These are phyloP conservation scores for Terfezia boudieri DNA, from an alignment of 495 filamentous ascomycete species.

Conservation along the genomic window DNA sequence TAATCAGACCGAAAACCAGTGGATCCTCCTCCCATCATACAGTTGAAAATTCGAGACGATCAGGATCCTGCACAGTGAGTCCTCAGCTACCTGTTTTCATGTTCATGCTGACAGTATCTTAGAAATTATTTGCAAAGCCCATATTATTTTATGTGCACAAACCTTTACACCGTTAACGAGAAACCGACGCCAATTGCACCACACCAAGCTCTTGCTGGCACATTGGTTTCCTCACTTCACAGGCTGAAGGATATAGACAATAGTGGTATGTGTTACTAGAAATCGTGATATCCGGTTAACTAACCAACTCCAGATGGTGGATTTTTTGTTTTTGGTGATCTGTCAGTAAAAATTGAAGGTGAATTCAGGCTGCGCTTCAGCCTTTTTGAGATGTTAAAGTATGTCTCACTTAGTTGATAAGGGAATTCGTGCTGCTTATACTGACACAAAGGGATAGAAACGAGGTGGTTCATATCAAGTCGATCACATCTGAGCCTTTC, in stretches of 20 bases:
- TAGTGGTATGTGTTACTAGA: conserved; percentile 29
- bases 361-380: conserved; percentile 62
- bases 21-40: conserved; percentile 76
- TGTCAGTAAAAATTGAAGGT: conserved; percentile 68
- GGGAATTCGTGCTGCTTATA: conserved; percentile 29
- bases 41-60: conserved; percentile 48
- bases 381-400: conserved; percentile 66
- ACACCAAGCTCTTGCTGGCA: conserved; percentile 42
- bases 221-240: conserved; percentile 77
- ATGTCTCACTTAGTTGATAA: conserved; percentile 27
- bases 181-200: conserved; percentile 28
- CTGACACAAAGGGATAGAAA: conserved; percentile 22
- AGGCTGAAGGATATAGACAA: conserved; percentile 82
- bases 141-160: conserved; percentile 63
- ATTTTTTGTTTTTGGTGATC: conserved; percentile 92
- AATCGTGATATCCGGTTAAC: background rate
- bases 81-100: conserved; percentile 1
- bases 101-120: conserved; percentile 11
- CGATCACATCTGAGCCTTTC: conserved; percentile 51
- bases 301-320: conserved; percentile 42
- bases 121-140: conserved; percentile 55
- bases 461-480: conserved; percentile 43
- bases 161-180: conserved; percentile 40
- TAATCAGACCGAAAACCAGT: conserved; percentile 69
- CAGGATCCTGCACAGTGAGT: conserved; percentile 53